These are phyloP conservation scores for Cercospora sesami DNA, from an alignment of 2,329 filamentous ascomycete genomes.

Conservation along the genomic window DNA sequence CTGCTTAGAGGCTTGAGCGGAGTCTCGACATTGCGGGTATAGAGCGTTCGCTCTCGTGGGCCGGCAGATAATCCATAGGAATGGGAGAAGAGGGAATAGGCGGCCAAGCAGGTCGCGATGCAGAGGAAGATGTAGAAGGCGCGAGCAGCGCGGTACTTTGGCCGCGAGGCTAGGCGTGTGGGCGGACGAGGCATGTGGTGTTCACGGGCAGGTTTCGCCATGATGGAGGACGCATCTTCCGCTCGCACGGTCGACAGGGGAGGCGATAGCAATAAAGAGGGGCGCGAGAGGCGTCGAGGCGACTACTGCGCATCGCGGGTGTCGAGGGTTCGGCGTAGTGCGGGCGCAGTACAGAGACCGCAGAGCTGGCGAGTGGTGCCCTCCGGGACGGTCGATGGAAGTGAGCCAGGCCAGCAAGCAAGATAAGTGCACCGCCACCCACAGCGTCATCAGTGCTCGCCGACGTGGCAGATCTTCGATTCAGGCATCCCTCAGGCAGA, in stretches of 20 bases:
- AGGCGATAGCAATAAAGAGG: not conserved
- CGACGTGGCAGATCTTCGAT: not conserved
- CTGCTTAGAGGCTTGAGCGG: slow-evolving; percentile 14
- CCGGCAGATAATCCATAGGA: slow-evolving; percentile 2
- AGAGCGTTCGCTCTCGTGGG: slow-evolving; percentile 9
- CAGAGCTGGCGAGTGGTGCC: not conserved
- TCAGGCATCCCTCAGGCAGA: not conserved
- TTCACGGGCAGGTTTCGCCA: slow-evolving; percentile 13
- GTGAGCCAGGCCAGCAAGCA: not conserved
- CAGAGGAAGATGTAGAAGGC: slow-evolving; percentile 51
- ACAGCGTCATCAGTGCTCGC: not conserved
- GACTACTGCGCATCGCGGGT: slow-evolving; percentile 1
- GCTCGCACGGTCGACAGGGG: not conserved
- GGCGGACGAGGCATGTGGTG: slow-evolving; percentile 11
- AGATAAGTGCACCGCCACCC: not conserved
- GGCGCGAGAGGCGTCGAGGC: not conserved
- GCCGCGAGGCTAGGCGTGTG: slow-evolving; percentile 10
- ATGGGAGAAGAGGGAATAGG: slow-evolving; percentile 27
- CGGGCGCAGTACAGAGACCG: not conserved
- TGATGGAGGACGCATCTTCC: slow-evolving; percentile 10
- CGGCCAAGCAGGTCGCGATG: slow-evolving; percentile 33
- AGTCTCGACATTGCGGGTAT: slow-evolving; percentile 11
- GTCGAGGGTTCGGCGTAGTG: not conserved
- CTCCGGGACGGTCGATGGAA: not conserved
- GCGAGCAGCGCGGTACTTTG: slow-evolving; percentile 44